Evolutionary conservation across 345 rosid species (phyloP), one percentile per base, ranked within the genome.

Genomic region (Bruguiera sexangula): DNA sequence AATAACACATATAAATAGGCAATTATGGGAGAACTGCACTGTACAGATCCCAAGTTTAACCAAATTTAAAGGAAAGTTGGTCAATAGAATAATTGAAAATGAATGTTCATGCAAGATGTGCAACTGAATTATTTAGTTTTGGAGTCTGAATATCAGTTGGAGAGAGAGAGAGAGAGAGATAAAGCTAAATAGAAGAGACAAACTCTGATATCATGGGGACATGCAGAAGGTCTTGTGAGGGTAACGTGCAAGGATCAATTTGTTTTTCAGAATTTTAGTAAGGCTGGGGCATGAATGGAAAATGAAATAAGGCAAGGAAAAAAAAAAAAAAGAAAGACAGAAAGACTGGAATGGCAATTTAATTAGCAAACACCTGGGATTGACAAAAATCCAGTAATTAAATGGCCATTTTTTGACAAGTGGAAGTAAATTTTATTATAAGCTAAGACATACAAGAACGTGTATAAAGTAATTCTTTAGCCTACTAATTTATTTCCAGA

Each of bases 41-140:
- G 37, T 60, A 70, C 80, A 75, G 79, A 75, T 78, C 84, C 76
- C 78, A 74, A 46, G 60, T 58, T 71, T 60, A 74, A 37, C 62
- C 10, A 43, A 63, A 68, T 62, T 69, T 65, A 72, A n/a, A 73
- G 51, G 71, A 66, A 26, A 60, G 18, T 56, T 50, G 64, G 39
- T 43, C 36, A 63, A 59, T 63, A 56, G 15, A 13, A 58, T 22
- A 67, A 39, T 53, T 60, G 5, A 13, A 43, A 43, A 43, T 13
- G 50, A 43, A 43, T 43, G 18, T 43, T 43, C 50, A 43, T 43
- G 16, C 50, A 43, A 19, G 30, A 75, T 64, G 65, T 76, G 78
- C 76, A 82, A 57, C 70, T 64, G 21, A 63, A 67, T 50, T 65
- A 62, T 65, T 72, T 15, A 50, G 39, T 68, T 59, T 58, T 62